phyloP scores from a whole-genome alignment of 1,284 basidiomycete genomes.

The Agroathelia rolfsii region DNA sequence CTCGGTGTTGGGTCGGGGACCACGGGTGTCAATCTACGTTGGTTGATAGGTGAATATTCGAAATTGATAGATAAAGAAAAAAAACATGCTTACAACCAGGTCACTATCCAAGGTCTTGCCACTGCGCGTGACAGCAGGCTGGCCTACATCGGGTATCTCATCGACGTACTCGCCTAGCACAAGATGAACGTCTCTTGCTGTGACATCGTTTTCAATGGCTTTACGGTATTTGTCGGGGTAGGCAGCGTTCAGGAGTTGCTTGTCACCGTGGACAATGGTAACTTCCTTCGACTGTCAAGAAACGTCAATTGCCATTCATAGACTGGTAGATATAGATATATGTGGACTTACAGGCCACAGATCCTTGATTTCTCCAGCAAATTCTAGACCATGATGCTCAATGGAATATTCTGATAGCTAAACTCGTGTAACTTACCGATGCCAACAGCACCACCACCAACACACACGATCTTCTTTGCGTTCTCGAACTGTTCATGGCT shows the following conservation, averaged over 20 bases:
- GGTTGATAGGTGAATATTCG: conserved; percentile 2
- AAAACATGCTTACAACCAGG: conserved; percentile 36
- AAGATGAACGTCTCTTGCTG: conserved; percentile 36
- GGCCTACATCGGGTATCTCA: conserved; percentile 25
- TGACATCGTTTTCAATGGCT: conserved; percentile 31
- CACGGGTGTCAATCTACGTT: conserved; percentile 36
- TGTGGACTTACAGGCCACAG: conserved; percentile 31
- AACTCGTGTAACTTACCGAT: conserved; percentile 32
- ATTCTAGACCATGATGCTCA: conserved; percentile 26
- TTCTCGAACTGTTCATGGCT: conserved; percentile 37
- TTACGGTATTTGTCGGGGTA: conserved; percentile 51
- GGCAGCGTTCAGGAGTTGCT: conserved; percentile 40
- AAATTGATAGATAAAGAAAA: neutral
- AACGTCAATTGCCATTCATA: conserved; percentile 4
- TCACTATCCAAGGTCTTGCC: conserved; percentile 45
- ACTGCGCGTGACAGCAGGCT: conserved; percentile 36
- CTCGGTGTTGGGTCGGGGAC: conserved; percentile 39
- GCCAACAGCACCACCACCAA: conserved; percentile 56
- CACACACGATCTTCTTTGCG: conserved; percentile 42
- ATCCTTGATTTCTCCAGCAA: conserved; percentile 50
- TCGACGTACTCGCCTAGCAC: conserved; percentile 48
- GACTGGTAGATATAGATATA: conserved; percentile 1
- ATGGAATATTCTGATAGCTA: conserved; percentile 3
- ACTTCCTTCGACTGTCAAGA: conserved; percentile 42
- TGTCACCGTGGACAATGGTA: conserved; percentile 50